Evolutionary conservation across 2,329 filamentous ascomycete genomes (phyloP), one percentile per base, ranked within the genome.

Genomic region (Aspergillus luchuensis): DNA sequence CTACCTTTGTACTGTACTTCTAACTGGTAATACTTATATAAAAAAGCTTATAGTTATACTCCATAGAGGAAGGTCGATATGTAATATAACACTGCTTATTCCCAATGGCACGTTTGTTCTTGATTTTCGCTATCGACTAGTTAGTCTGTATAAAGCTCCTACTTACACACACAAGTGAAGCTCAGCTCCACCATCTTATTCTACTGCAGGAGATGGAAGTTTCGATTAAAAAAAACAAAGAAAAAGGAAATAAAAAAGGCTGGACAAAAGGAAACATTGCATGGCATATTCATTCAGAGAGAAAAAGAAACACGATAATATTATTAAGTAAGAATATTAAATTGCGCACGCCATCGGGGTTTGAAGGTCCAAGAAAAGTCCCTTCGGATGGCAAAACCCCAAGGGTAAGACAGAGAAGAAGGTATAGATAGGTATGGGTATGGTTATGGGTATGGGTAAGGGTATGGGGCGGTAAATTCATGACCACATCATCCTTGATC

Each of bases 381-480:
- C 38, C 50, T 39, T 48, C 19, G 8, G 33, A 25, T 45, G 41
- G 39, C 15, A 6, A 21, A 11, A 13, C 8, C 41, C 33, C n/a
- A 38, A 19, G 33, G 11, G 33, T 36, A 36, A 36, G 33, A 36
- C 33, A 36, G 19, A 36, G 19, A 7, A 19, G 50, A 49, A 38
- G 13, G 36, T 28, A 50, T 52, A 30, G 49, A 36, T 36, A 11
- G 11, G 33, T 36, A 36, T 36, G 4, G 30, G 23, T 25, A 7
- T 25, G 23, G 23, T 1, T 25, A 33, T 25, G 7, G 25, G 2
- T 8, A 30, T 30, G 28, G 7, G 28, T 28, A 28, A 21, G 25
- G 21, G 25, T 28, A 28, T 28, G 25, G 47, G 49, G 25, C 38
- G 53, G 53, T 60, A 52, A 36, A 52, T 47, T 21, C 30, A 57